Percentiles rank a stretch among this genome's conserved stretches.
Conservation (phyloP, 371 early-diverging fungal species). For the Mortierella sp. region DNA sequence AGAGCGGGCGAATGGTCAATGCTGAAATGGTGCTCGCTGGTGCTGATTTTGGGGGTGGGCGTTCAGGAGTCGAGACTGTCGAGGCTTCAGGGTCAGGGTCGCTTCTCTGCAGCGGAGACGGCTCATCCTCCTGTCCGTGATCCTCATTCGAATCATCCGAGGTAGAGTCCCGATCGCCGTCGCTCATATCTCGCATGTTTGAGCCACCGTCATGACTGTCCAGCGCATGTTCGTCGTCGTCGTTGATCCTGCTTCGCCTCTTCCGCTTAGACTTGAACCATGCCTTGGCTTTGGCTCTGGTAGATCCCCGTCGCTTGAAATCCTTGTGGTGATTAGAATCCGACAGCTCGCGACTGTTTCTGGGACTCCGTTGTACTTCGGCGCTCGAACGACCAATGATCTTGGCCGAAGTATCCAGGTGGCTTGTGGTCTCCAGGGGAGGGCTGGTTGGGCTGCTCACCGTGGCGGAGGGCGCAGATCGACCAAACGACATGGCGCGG, state of each 20-base stretch:
- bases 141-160: constrained; percentile 22
- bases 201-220: background rate
- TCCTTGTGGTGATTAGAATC: constrained; percentile 34
- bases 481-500: constrained; percentile 49
- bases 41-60: constrained; percentile 19
- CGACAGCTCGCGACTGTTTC: constrained; percentile 33
- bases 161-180: constrained; percentile 15
- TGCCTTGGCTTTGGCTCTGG: constrained; percentile 50
- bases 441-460: background rate
- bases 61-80: background rate
- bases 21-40: constrained; percentile 11
- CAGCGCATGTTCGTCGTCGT: background rate
- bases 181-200: background rate
- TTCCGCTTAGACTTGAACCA: constrained; percentile 50
- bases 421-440: background rate
- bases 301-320: constrained; percentile 36
- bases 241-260: constrained; percentile 16
- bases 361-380: constrained; percentile 19
- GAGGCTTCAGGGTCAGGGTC: background rate
- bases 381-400: background rate
- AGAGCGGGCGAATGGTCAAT: background rate
- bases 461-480: constrained; percentile 10
- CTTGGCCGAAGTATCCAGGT: background rate
- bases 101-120: background rate
- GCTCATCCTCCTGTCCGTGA: constrained; percentile 19